phyloP scores from a whole-genome alignment of 2,329 filamentous ascomycete genomes.

The Colletotrichum tofieldiae region DNA sequence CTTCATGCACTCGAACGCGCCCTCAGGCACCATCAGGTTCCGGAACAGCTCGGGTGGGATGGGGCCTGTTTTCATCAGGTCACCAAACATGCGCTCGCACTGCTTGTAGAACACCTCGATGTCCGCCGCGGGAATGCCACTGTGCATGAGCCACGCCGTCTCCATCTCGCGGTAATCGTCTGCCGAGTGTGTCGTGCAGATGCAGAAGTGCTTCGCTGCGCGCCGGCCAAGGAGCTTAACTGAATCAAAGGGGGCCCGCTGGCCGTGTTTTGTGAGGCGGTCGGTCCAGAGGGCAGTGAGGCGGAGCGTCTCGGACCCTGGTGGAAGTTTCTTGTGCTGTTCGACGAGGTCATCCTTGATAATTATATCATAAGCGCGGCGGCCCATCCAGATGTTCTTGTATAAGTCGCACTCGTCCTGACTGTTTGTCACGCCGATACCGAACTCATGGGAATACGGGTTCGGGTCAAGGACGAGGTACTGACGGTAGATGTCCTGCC shows the following conservation, averaged over 20 bases:
- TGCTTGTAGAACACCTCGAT: conserved; percentile 5
- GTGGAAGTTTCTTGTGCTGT: conserved; percentile 6
- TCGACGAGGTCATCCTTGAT: conserved; percentile 12
- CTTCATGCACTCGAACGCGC: background rate
- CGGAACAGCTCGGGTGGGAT: background rate
- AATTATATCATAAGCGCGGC: conserved; percentile 10
- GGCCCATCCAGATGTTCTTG: conserved; percentile 34
- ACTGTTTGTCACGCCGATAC: conserved; percentile 29
- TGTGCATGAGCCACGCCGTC: conserved; percentile 10
- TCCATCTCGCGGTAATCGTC: conserved; percentile 7
- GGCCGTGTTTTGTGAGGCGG: conserved; percentile 22
- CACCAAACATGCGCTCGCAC: conserved; percentile 7
- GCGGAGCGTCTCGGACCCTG: conserved; percentile 30
- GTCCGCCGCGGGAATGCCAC: background rate
- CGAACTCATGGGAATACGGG: conserved; percentile 36
- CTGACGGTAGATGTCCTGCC: conserved; percentile 13
- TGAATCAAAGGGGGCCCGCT: conserved; percentile 8
- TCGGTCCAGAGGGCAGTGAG: conserved; percentile 20
- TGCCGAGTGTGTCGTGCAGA: background rate
- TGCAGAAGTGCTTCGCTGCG: conserved; percentile 24
- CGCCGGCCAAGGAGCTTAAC: conserved; percentile 5
- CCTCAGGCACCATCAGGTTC: background rate
- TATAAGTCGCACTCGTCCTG: conserved; percentile 23
- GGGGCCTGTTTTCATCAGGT: background rate
- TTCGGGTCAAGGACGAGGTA: conserved; percentile 38